Conservation (phyloP, 176 grass and related monocot genomes). For the Hordeum vulgare region MorexV3_pseudomolecules_assembly NC_058520.1:475977618-475978117, state of each 20-base stretch:
- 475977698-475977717: background rate
- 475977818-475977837: background rate
- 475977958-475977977: no score
- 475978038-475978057: no score
- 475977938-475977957: no score
- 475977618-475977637: slow-evolving; percentile 32
- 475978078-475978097: no score
- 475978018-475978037: no score
- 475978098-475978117: no score
- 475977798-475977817: background rate
- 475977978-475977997: no score
- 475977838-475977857: background rate
- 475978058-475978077: no score
- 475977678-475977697: background rate
- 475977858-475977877: background rate
- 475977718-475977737: background rate
- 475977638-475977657: slow-evolving; percentile 1
- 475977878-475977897: background rate
- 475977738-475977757: background rate
- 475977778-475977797: background rate
- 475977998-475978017: no score
- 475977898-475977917: no score
- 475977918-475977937: no score
- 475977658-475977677: background rate
- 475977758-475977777: background rate